These are phyloP conservation scores for Phellinidium pouzarii DNA, from an alignment of 1,284 basidiomycete species.

Conservation along the genomic window DNA sequence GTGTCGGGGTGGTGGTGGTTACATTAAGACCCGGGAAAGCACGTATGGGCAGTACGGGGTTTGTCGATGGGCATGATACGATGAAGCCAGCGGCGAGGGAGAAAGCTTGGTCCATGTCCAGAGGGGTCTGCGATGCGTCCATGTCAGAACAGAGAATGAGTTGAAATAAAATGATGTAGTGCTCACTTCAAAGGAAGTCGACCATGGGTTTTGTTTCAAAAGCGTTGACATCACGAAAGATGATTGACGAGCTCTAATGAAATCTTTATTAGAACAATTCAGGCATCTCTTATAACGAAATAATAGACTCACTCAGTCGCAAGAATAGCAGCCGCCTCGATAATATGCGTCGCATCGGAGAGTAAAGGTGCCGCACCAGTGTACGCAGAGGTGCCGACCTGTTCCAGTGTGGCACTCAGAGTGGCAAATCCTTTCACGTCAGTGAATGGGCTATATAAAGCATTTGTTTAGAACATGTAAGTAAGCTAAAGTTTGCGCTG, in stretches of 20 bases:
- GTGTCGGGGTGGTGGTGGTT: neutral
- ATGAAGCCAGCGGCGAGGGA: conserved; percentile 39
- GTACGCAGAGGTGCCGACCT: conserved; percentile 49
- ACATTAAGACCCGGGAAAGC: conserved; percentile 34
- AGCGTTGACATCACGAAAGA: conserved; percentile 47
- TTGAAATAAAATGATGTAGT: conserved; percentile 1
- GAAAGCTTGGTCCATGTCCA: conserved; percentile 42
- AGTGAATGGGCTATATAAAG: conserved; percentile 42
- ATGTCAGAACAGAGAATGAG: neutral
- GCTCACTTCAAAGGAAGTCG: conserved; percentile 42
- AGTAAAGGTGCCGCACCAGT: conserved; percentile 45
- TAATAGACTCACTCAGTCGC: conserved; percentile 30
- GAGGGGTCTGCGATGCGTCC: conserved; percentile 35
- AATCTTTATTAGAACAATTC: neutral
- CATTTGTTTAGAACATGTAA: neutral
- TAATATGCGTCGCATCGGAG: conserved; percentile 30
- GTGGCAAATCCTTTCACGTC: conserved; percentile 45
- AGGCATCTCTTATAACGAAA: neutral
- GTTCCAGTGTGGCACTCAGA: conserved; percentile 50
- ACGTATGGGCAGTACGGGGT: conserved; percentile 35
- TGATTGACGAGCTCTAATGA: conserved; percentile 34
- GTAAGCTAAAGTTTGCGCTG: no score
- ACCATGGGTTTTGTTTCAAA: conserved; percentile 44
- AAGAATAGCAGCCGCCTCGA: conserved; percentile 36
- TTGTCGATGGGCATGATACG: conserved; percentile 41